Evolutionary conservation across 805 yeast genomes (phyloP).

Genomic region (Millerozyma miso): DNA sequence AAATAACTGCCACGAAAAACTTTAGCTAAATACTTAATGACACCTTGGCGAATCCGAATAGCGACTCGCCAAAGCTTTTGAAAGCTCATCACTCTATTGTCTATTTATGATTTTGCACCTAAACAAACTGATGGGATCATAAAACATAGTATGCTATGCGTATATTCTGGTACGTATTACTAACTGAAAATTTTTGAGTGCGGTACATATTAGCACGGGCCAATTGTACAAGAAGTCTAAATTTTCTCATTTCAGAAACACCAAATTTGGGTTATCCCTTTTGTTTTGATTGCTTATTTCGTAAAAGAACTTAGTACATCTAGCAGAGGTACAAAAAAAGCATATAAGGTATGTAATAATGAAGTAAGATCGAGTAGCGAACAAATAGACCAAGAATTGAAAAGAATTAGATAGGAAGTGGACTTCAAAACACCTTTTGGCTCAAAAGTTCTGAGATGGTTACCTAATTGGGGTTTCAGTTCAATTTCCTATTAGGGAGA

Average conservation of each 20-base stretch:
- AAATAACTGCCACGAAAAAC: no score
- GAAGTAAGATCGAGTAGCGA: background rate
- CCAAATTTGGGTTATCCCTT: conserved; percentile 10
- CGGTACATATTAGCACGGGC: conserved; percentile 4
- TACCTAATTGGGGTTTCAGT: conserved; percentile 21
- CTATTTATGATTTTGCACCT: no score
- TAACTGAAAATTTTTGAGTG: no score
- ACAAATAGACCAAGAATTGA: background rate
- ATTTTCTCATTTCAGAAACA: conserved; percentile 8
- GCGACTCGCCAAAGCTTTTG: no score
- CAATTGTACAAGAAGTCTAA: background rate
- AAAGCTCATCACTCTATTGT: no score
- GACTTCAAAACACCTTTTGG: background rate
- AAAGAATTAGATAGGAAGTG: background rate
- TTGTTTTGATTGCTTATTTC: conserved; percentile 10
- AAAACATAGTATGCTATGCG: no score
- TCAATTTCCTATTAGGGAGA: conserved; percentile 22
- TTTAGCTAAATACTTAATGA: no score
- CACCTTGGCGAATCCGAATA: no score
- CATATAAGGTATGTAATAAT: background rate
- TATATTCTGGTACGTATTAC: no score
- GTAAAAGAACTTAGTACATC: conserved; percentile 1
- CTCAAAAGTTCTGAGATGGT: conserved; percentile 7
- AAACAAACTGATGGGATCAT: no score
- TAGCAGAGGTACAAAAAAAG: background rate